Percentiles rank a stretch among this genome's conserved stretches.
These are phyloP conservation scores for Epichloe typhina DNA, from an alignment of 2,329 filamentous ascomycete species.

Conservation along the genomic window DNA sequence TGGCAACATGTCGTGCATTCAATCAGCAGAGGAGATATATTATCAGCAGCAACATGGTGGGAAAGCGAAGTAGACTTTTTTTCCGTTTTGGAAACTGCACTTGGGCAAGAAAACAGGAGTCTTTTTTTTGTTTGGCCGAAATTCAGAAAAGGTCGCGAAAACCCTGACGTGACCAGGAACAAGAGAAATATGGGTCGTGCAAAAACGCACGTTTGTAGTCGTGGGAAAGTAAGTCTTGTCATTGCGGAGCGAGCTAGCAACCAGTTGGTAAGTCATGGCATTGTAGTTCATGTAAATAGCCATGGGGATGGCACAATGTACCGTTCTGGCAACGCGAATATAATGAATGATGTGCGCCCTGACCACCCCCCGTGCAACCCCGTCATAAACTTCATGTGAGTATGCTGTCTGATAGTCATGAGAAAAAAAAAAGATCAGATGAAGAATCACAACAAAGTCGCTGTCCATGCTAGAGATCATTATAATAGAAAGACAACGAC, in stretches of 20 bases:
- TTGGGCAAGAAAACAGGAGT: neutral
- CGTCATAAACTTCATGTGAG: neutral
- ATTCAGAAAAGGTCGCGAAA: too few relatives aligned
- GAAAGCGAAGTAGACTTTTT: neutral
- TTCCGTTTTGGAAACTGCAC: neutral
- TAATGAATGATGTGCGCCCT: neutral
- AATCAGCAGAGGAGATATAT: slow-evolving; percentile 62
- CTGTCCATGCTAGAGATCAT: neutral
- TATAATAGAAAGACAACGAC: too few relatives aligned
- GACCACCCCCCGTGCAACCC: neutral
- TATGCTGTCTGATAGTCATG: neutral
- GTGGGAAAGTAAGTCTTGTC: too few relatives aligned
- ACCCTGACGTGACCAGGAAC: too few relatives aligned
- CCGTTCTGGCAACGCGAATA: neutral
- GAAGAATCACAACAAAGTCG: neutral
- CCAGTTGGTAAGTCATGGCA: too few relatives aligned
- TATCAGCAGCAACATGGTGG: slow-evolving; percentile 19
- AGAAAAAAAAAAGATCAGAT: neutral
- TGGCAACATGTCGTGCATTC: slow-evolving; percentile 81
- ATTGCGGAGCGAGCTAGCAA: too few relatives aligned
- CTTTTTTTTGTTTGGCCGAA: too few relatives aligned
- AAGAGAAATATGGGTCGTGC: too few relatives aligned
- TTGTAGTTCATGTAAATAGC: neutral
- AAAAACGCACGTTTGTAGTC: too few relatives aligned
- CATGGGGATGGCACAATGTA: neutral